phyloP scores from a whole-genome alignment of 83 land plant genomes.

The Larix sibirica region DNA sequence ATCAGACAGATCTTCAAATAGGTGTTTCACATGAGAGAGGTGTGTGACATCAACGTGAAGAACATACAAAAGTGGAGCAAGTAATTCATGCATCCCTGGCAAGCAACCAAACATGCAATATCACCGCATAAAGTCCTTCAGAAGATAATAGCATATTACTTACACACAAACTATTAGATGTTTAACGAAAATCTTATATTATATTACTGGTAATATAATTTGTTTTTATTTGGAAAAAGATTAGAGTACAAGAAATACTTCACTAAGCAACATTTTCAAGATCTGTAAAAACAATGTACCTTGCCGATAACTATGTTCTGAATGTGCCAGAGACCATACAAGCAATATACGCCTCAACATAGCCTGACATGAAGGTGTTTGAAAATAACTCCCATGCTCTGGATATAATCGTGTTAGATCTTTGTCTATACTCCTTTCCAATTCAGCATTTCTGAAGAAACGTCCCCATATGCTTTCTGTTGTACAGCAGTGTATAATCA shows the following conservation, averaged over 20 bases:
- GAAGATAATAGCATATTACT: neutral
- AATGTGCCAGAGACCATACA: slow-evolving; percentile 45
- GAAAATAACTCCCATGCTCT: slow-evolving; percentile 47
- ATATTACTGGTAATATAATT: neutral
- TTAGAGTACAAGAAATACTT: neutral
- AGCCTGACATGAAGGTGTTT: slow-evolving; percentile 36
- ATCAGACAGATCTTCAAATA: slow-evolving; percentile 41
- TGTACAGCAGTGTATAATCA: slow-evolving; percentile 3
- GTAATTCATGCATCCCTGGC: slow-evolving; percentile 48
- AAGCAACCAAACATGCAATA: neutral
- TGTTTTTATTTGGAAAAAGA: too few species aligned
- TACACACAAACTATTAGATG: neutral
- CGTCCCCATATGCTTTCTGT: slow-evolving; percentile 48
- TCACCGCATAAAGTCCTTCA: slow-evolving; percentile 17
- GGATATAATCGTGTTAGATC: slow-evolving; percentile 43
- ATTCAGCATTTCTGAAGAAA: slow-evolving; percentile 40
- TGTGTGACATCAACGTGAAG: slow-evolving; percentile 38
- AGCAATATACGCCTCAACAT: slow-evolving; percentile 38
- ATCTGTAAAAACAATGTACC: slow-evolving; percentile 20
- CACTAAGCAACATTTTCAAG: neutral
- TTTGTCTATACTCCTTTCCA: slow-evolving; percentile 40
- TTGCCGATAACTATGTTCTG: slow-evolving; percentile 41
- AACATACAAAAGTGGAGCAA: slow-evolving; percentile 47
- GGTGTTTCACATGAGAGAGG: slow-evolving; percentile 31
- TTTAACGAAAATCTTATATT: neutral